A percentile compares a stretch with the other conserved stretches of the same genome.
phyloP scores from a whole-genome alignment of 192 early-diverging fungal genomes.

The Powellomyces hirtus region DNA sequence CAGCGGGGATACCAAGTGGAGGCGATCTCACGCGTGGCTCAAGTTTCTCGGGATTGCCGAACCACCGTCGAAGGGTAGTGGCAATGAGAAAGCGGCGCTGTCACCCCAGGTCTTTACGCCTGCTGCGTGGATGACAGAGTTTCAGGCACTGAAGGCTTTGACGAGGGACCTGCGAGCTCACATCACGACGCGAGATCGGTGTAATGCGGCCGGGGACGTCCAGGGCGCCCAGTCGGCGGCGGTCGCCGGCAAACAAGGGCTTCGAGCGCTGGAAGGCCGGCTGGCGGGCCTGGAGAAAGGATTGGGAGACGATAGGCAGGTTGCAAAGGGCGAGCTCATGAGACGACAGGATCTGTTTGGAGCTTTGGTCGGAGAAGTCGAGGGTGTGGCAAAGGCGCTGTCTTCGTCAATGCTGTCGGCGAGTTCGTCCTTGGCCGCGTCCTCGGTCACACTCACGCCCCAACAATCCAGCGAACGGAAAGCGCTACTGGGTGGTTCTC shows the following conservation, averaged over 20 bases:
- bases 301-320: too few species aligned
- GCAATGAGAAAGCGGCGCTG: not conserved
- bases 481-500: not conserved
- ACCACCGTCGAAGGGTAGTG: not conserved
- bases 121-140: constrained; percentile 81
- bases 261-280: constrained; percentile 50
- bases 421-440: constrained; percentile 55
- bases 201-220: constrained; percentile 70
- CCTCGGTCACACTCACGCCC: not conserved
- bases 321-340: constrained; percentile 43
- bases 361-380: not conserved
- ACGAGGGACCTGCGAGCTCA: constrained; percentile 72
- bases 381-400: not conserved
- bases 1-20: constrained; percentile 73
- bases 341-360: not conserved
- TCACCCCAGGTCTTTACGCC: constrained; percentile 41
- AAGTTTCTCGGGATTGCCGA: constrained; percentile 73
- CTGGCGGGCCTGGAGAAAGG: constrained; percentile 54
- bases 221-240: constrained; percentile 74
- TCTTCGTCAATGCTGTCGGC: constrained; percentile 65
- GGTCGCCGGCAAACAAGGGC: constrained; percentile 71
- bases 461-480: not conserved
- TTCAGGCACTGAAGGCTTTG: constrained; percentile 55
- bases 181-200: constrained; percentile 71
- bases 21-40: constrained; percentile 66